A percentile compares a stretch with the other conserved stretches of the same genome.
These are phyloP conservation scores for Peronosclerospora sorghi DNA, from an alignment of 352 stramenopile genomes.

Conservation along the genomic window DNA sequence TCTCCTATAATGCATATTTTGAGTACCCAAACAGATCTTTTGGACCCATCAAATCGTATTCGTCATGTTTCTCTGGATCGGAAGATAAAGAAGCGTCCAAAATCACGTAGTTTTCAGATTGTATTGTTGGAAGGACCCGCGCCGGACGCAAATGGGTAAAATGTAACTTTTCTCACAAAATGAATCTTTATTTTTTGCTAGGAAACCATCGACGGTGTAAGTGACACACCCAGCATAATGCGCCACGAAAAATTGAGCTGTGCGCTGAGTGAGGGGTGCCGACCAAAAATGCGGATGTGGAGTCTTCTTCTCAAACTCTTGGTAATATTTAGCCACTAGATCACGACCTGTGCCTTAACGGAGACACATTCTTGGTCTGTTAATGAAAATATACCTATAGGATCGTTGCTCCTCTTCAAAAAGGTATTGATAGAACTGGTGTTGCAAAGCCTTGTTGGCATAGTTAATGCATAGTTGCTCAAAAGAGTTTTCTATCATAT, in stretches of 20 bases:
- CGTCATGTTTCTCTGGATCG: conserved; percentile 51
- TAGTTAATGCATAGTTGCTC: conserved; percentile 90
- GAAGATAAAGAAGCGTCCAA: conserved; percentile 81
- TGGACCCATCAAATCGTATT: conserved; percentile 48
- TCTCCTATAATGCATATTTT: conserved; percentile 73
- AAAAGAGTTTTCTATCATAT: conserved; percentile 79
- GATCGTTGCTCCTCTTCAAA: conserved; percentile 85
- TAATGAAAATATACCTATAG: conserved; percentile 74
- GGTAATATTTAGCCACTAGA: conserved; percentile 67
- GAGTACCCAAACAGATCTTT: conserved; percentile 55
- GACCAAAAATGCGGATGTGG: conserved; percentile 44
- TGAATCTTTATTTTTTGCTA: conserved; percentile 88
- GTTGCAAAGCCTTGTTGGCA: conserved; percentile 78
- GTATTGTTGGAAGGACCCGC: no score
- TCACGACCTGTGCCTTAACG: conserved; percentile 58
- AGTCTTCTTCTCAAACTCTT: conserved; percentile 56
- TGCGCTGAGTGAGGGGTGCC: conserved; percentile 32
- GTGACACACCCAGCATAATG: conserved; percentile 81
- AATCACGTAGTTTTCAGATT: conserved; percentile 85
- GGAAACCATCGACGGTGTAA: conserved; percentile 73
- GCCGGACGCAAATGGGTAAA: no score
- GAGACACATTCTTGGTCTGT: conserved; percentile 73
- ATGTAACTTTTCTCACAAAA: conserved; percentile 81
- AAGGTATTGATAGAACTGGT: conserved; percentile 86
- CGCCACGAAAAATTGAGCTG: conserved; percentile 68